phyloP scores from a whole-genome alignment of 441 rosid genomes.

The Gossypium schwendimanii region DNA sequence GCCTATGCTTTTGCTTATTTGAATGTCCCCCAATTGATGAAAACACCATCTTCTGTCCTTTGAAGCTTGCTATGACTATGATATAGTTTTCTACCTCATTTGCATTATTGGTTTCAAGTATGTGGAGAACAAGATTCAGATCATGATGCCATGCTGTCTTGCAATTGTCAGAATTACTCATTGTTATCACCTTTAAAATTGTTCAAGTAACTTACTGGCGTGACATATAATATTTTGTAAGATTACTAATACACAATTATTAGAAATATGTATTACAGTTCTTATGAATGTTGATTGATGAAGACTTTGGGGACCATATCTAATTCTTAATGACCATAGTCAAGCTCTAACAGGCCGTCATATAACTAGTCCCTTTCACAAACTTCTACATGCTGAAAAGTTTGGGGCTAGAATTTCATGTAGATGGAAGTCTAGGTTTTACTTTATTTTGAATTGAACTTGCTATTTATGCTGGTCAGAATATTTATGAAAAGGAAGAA shows the following conservation, averaged over 20 bases:
- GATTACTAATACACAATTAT: background rate
- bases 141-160: background rate
- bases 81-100: background rate
- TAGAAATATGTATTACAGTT: no score
- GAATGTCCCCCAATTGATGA: background rate
- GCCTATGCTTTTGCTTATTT: background rate
- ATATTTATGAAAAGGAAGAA: background rate
- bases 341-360: no score
- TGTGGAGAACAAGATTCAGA: background rate
- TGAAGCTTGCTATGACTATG: background rate
- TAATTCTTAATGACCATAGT: no score
- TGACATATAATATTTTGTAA: background rate
- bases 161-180: background rate
- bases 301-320: no score
- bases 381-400: background rate
- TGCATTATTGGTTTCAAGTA: background rate
- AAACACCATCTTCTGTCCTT: background rate
- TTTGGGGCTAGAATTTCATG: background rate
- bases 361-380: background rate
- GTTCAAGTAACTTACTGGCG: background rate
- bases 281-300: no score
- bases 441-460: background rate
- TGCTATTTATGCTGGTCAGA: background rate
- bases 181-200: background rate
- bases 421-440: background rate